Evolutionary conservation across 495 filamentous ascomycete species (phyloP).

Genomic region (Xylaria flabelliformis): DNA sequence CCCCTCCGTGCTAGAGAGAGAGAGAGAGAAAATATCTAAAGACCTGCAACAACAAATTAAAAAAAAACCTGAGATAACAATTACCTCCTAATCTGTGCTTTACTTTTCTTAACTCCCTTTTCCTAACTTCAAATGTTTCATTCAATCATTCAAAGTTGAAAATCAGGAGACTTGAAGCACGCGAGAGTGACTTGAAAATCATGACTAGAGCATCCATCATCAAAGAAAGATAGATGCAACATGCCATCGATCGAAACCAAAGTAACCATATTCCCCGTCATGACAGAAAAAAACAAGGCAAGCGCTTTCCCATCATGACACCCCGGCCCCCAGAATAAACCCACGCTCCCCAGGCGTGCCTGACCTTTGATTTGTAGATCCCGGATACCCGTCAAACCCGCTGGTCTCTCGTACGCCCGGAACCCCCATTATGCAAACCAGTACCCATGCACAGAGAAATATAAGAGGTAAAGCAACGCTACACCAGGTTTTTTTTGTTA

Average conservation of each 20-base stretch:
- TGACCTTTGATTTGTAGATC: not conserved
- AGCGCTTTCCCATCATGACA: not conserved
- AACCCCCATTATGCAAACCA: not conserved
- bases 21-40: not conserved
- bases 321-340: not conserved
- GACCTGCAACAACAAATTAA: not conserved
- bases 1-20: not conserved
- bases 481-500: not conserved
- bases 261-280: conserved; percentile 11
- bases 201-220: not conserved
- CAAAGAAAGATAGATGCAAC: not conserved
- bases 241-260: not conserved
- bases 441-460: conserved; percentile 6
- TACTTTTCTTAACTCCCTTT: not conserved
- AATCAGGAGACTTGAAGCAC: not conserved
- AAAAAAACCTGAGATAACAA: not conserved
- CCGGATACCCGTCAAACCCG: conserved; percentile 1
- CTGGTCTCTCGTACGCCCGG: not conserved
- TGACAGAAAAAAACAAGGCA: not conserved
- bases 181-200: not conserved
- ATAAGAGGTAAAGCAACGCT: not conserved
- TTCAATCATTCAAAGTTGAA: not conserved
- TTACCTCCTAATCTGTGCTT: not conserved
- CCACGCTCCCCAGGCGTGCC: not conserved
- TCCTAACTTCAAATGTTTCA: not conserved